Percentiles rank a stretch among this genome's conserved stretches.
Conservation (phyloP, 768 basidiomycete species). For the Candolleomyces eurysporus region DNA sequence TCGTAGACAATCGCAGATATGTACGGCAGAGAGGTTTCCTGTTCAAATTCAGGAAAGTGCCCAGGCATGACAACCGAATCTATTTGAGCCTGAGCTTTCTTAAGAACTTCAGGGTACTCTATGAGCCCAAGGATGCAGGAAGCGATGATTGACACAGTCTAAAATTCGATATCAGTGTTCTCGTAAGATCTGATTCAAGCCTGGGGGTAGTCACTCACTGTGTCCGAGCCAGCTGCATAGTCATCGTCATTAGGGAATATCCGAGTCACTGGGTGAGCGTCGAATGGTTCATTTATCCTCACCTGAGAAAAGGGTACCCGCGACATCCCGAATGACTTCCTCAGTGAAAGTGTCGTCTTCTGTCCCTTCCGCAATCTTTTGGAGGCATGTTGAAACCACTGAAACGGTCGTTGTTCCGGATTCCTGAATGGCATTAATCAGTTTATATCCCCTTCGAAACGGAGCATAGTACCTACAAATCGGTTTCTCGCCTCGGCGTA, state of each 20-base stretch:
- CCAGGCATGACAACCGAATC: constrained; percentile 28
- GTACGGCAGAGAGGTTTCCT: constrained; percentile 26
- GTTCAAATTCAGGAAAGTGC: constrained; percentile 30
- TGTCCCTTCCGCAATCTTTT: constrained; percentile 5
- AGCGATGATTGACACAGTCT: constrained; percentile 10
- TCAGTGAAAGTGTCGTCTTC: constrained; percentile 14
- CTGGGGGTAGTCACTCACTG: too few relatives aligned
- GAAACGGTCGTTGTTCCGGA: constrained; percentile 14
- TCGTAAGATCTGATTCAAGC: too few relatives aligned
- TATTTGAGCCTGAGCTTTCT: constrained; percentile 32
- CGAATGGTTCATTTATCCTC: background rate
- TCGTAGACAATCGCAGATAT: constrained; percentile 29
- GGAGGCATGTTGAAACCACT: constrained; percentile 15
- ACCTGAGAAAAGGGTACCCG: constrained; percentile 23
- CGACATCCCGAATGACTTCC: constrained; percentile 19
- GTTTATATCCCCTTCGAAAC: too few relatives aligned
- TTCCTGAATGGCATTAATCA: constrained; percentile 5
- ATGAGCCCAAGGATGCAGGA: constrained; percentile 12
- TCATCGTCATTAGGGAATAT: background rate
- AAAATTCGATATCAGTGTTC: too few relatives aligned
- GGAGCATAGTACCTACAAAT: constrained; percentile 25
- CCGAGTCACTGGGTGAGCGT: background rate
- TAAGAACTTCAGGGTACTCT: constrained; percentile 17
- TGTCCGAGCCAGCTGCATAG: constrained; percentile 18
- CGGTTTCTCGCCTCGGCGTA: constrained; percentile 27